Conservation (phyloP, 306 rosid species). For the Castanea sativa region DNA sequence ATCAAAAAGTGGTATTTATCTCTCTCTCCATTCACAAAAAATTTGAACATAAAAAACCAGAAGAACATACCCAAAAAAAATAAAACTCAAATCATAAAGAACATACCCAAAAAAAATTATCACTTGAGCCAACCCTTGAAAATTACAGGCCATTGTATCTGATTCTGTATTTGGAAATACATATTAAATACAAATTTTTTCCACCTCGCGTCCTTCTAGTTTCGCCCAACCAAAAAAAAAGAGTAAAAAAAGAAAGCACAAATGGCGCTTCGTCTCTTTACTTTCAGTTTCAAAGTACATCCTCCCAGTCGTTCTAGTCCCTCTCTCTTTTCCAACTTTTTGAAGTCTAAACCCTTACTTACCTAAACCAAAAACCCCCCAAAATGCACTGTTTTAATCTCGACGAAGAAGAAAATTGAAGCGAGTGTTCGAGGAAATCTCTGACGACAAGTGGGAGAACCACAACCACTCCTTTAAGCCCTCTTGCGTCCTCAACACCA, state of each 20-base stretch:
- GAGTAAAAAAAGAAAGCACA: not conserved
- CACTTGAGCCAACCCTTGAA: no score
- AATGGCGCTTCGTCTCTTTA: conserved; percentile 1
- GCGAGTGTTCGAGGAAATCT: conserved; percentile 80
- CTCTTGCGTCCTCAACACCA: conserved; percentile 57
- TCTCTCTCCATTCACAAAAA: no score
- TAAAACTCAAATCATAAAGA: no score
- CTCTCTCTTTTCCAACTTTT: not conserved
- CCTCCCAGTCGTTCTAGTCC: not conserved
- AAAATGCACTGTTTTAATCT: not conserved
- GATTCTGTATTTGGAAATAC: no score
- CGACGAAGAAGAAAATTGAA: conserved; percentile 41
- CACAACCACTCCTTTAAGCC: conserved; percentile 85
- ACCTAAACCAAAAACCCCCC: not conserved
- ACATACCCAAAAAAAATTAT: no score
- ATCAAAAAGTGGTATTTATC: no score
- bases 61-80: no score
- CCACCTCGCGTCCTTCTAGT: no score
- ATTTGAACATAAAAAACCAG: no score
- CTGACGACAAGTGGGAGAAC: conserved; percentile 91
- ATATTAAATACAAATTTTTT: no score
- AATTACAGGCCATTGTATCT: no score
- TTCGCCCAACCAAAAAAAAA: no score
- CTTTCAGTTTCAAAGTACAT: not conserved
- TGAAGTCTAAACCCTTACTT: not conserved